A percentile compares a stretch with the other conserved stretches of the same genome.
Evolutionary conservation across 2,329 filamentous ascomycete species (phyloP).

Genomic region (Chalaropsis thielavioides): DNA sequence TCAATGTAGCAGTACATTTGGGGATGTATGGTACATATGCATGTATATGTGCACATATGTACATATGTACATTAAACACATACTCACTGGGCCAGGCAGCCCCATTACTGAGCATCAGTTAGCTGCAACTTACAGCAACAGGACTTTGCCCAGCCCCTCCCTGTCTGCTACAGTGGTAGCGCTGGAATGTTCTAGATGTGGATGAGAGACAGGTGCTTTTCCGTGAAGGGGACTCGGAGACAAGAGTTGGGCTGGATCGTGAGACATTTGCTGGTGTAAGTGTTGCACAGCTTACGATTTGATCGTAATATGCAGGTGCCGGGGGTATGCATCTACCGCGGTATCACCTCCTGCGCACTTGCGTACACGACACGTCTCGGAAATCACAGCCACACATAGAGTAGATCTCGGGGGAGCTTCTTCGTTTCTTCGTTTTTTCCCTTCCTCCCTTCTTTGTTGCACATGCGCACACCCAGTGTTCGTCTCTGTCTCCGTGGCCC

Average conservation of each 20-base stretch:
- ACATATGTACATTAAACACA: too few species aligned
- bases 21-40: not conserved
- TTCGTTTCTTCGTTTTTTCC: too few species aligned
- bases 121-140: not conserved
- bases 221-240: not conserved
- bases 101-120: too few species aligned
- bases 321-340: not conserved
- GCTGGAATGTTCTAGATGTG: conserved; percentile 3
- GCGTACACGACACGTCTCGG: too few species aligned
- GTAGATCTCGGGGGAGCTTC: too few species aligned
- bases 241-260: not conserved
- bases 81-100: too few species aligned
- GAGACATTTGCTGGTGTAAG: not conserved
- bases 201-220: not conserved
- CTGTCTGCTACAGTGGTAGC: not conserved
- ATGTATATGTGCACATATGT: not conserved
- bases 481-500: not conserved
- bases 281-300: too few species aligned
- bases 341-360: not conserved
- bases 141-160: not conserved
- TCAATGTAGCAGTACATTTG: too few species aligned
- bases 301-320: not conserved
- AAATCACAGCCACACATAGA: too few species aligned
- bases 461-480: too few species aligned
- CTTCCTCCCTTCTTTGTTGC: too few species aligned